These are phyloP conservation scores for Pleurotus ostreatus DNA, from an alignment of 768 basidiomycete species.

Conservation along the genomic window DNA sequence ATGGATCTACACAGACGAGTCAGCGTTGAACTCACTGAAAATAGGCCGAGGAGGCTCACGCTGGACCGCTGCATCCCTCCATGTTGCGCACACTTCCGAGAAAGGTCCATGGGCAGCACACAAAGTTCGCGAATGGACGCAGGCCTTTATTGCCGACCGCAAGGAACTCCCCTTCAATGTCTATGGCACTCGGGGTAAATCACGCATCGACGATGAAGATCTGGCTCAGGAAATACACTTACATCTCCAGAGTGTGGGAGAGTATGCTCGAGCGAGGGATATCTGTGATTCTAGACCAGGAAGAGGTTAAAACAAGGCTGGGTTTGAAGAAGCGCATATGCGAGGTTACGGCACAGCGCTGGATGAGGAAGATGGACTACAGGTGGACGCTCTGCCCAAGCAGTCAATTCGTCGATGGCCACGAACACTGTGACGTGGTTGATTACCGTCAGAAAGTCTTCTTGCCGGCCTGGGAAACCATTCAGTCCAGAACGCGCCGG, in stretches of 20 bases:
- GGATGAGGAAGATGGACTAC: constrained; percentile 16
- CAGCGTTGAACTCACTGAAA: not conserved
- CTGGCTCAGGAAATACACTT: constrained; percentile 16
- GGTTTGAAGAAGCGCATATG: constrained; percentile 9
- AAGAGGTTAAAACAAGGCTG: constrained; percentile 13
- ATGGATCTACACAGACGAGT: constrained; percentile 9
- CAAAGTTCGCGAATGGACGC: constrained; percentile 16
- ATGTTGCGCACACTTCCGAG: not conserved
- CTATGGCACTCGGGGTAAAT: not conserved
- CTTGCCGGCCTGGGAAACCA: constrained; percentile 12
- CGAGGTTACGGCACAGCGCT: constrained; percentile 17
- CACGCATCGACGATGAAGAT: constrained; percentile 18
- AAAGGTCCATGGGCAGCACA: not conserved
- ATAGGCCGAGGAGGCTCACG: not conserved
- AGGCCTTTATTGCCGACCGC: constrained; percentile 14
- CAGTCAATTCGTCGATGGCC: constrained; percentile 29
- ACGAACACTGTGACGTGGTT: constrained; percentile 28
- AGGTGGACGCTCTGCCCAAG: constrained; percentile 11
- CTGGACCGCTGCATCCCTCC: constrained; percentile 10
- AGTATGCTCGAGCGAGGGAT: constrained; percentile 14
- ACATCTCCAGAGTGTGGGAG: constrained; percentile 15
- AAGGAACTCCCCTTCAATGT: constrained; percentile 7
- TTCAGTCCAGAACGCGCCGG: constrained; percentile 3
- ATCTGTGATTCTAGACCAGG: constrained; percentile 13
- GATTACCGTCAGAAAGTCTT: constrained; percentile 21